These are phyloP conservation scores for Rehmannia glutinosa DNA, from an alignment of 257 asterid genomes.

Conservation along the genomic window DNA sequence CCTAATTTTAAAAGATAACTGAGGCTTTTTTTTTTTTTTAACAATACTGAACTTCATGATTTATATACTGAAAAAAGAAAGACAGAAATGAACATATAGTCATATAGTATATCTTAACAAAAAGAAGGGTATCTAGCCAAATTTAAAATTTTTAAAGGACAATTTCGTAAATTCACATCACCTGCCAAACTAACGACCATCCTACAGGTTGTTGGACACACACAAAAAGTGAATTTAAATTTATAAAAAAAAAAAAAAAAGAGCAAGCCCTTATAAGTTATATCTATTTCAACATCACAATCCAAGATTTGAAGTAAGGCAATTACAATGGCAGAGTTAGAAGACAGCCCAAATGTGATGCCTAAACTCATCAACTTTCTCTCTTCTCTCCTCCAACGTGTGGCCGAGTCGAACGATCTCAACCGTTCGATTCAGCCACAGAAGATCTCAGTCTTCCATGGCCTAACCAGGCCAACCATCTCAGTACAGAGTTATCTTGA, in stretches of 20 bases:
- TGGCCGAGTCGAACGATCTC: conserved; percentile 76
- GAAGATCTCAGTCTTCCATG: conserved; percentile 78
- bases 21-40: too few species aligned
- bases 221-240: neutral
- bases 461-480: conserved; percentile 69
- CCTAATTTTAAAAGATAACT: too few species aligned
- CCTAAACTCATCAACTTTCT: conserved; percentile 65
- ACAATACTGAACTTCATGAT: too few species aligned
- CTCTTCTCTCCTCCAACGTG: conserved; percentile 72
- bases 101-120: too few species aligned
- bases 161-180: conserved; percentile 12
- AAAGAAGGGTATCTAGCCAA: too few species aligned
- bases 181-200: conserved; percentile 39
- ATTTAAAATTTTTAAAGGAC: conserved; percentile 23
- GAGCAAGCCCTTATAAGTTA: conserved; percentile 13
- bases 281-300: conserved; percentile 27
- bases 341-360: conserved; percentile 55
- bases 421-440: conserved; percentile 33
- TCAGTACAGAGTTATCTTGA: conserved; percentile 70
- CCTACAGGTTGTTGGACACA: conserved; percentile 38
- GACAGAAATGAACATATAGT: conserved; percentile 6
- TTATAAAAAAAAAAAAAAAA: neutral
- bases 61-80: too few species aligned
- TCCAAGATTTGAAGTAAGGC: conserved; percentile 7
- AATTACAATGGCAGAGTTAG: conserved; percentile 66